phyloP scores from a whole-genome alignment of 2,329 filamentous ascomycete genomes.

The Cladosporium sp. region DNA sequence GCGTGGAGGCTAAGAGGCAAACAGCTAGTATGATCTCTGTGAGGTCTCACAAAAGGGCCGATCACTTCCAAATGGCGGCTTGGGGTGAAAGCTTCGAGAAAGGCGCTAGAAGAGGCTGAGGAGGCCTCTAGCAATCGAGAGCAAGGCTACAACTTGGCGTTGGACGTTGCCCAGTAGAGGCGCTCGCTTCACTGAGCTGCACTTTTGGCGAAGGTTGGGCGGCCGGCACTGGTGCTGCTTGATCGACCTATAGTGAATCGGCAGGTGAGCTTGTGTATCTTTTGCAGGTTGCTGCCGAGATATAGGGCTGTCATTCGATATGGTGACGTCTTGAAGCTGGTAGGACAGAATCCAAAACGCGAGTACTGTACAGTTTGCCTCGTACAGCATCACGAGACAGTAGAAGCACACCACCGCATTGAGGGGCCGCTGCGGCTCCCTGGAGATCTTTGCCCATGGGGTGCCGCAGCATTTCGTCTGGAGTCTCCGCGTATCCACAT shows the following conservation, averaged over 20 bases:
- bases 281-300: not conserved
- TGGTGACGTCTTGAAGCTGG: not conserved
- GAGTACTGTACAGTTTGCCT: not conserved
- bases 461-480: not conserved
- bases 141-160: not conserved
- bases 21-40: not conserved
- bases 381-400: not conserved
- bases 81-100: conserved; percentile 4
- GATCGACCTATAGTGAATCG: conserved; percentile 1
- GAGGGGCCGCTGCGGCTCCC: not conserved
- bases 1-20: not conserved
- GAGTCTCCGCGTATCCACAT: conserved; percentile 10
- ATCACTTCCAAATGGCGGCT: conserved; percentile 5
- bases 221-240: not conserved
- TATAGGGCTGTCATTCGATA: conserved; percentile 2
- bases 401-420: not conserved
- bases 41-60: conserved; percentile 9
- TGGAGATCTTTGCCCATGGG: not conserved
- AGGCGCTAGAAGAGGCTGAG: conserved; percentile 4
- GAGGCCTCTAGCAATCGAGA: not conserved
- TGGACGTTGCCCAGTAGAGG: not conserved
- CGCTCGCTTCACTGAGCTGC: not conserved
- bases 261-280: conserved; percentile 11
- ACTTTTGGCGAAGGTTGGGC: not conserved
- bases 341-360: not conserved